Conservation (phyloP, 768 basidiomycete species). For the Tremella fuciformis region DNA sequence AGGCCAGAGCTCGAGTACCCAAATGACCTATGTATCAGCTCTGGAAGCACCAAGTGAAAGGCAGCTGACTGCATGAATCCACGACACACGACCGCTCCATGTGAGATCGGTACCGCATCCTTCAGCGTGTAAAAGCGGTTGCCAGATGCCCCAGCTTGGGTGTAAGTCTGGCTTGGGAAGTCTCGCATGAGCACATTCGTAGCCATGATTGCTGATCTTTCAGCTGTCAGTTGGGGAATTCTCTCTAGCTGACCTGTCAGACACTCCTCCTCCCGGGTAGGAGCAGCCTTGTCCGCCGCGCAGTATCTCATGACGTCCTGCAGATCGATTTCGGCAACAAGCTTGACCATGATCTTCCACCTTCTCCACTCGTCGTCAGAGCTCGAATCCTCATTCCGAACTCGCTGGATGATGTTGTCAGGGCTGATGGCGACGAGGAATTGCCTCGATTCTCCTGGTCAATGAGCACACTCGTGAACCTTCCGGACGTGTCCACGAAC, state of each 20-base stretch:
- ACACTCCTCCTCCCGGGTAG: constrained; percentile 31
- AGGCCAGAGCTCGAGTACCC: constrained; percentile 44
- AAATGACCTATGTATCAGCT: constrained; percentile 37
- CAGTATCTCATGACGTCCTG: constrained; percentile 45
- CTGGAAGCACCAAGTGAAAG: not conserved
- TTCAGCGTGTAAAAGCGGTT: constrained; percentile 49
- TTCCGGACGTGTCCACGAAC: constrained; percentile 12
- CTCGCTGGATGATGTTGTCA: constrained; percentile 31
- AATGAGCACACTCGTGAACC: not conserved
- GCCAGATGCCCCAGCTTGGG: constrained; percentile 46
- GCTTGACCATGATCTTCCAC: constrained; percentile 46
- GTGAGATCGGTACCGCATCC: constrained; percentile 38
- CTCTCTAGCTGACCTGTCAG: constrained; percentile 29
- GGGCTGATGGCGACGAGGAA: constrained; percentile 32
- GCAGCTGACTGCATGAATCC: constrained; percentile 50
- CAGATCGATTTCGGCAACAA: constrained; percentile 43
- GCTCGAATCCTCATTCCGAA: constrained; percentile 16
- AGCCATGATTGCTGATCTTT: constrained; percentile 43
- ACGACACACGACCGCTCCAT: constrained; percentile 48
- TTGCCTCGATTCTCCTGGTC: constrained; percentile 19
- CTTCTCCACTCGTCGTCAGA: constrained; percentile 41
- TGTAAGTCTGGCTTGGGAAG: constrained; percentile 35
- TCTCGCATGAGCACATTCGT: constrained; percentile 52
- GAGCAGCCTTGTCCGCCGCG: constrained; percentile 21
- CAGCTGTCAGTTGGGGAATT: not conserved